Evolutionary conservation across 2,329 filamentous ascomycete genomes (phyloP).

Genomic region (Fusarium verticillioides): DNA sequence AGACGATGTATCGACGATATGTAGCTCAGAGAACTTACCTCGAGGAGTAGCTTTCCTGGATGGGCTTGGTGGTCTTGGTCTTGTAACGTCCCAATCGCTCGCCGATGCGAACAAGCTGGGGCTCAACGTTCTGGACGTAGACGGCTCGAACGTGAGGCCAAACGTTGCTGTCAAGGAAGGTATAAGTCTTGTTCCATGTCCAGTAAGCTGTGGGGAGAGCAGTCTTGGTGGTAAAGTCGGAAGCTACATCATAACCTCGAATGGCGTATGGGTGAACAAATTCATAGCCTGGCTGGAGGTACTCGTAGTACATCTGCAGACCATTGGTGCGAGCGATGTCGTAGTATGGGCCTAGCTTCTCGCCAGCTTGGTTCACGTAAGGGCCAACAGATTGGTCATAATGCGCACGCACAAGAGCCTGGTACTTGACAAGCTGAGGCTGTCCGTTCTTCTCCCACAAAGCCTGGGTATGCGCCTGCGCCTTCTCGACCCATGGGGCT

Average conservation of each 20-base stretch:
- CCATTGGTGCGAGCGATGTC: slow-evolving; percentile 70
- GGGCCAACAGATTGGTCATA: slow-evolving; percentile 80
- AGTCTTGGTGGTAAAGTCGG: slow-evolving; percentile 74
- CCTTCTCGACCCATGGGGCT: slow-evolving; percentile 76
- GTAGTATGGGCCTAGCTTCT: slow-evolving; percentile 77
- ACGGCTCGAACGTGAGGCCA: slow-evolving; percentile 84
- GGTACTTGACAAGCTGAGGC: slow-evolving; percentile 76
- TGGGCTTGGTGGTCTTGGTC: slow-evolving; percentile 49
- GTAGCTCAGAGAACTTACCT: slow-evolving; percentile 10
- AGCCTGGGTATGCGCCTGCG: slow-evolving; percentile 70
- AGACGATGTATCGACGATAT: not conserved
- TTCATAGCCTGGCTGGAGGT: slow-evolving; percentile 80
- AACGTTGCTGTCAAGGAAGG: slow-evolving; percentile 79
- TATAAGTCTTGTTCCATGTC: slow-evolving; percentile 74
- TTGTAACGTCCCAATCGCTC: slow-evolving; percentile 85
- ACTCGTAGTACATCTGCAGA: slow-evolving; percentile 75
- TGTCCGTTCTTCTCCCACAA: slow-evolving; percentile 85
- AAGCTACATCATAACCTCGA: slow-evolving; percentile 73
- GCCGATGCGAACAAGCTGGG: slow-evolving; percentile 91
- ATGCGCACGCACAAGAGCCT: slow-evolving; percentile 67
- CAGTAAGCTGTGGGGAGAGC: slow-evolving; percentile 78
- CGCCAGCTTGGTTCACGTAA: slow-evolving; percentile 72
- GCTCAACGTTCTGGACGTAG: slow-evolving; percentile 93
- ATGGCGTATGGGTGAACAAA: slow-evolving; percentile 78
- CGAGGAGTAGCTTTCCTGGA: slow-evolving; percentile 26